Evolutionary conservation across 805 yeast species (phyloP).

Genomic region (Vanderwaltozyma polyspora): DNA sequence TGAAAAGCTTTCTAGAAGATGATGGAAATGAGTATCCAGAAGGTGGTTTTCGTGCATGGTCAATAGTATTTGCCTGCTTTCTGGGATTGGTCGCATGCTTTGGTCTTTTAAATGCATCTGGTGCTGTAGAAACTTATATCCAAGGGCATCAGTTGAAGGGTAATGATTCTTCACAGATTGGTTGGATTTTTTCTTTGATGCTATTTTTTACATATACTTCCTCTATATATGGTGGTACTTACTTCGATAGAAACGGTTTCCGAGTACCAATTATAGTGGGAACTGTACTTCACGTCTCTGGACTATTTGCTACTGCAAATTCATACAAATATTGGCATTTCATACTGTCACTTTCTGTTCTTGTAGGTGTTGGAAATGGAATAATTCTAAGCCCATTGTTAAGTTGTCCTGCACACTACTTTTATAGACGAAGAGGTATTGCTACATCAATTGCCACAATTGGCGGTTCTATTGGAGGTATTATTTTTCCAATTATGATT

Average conservation of each 20-base stretch:
- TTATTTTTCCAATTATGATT: slow-evolving; percentile 42
- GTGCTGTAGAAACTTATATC: slow-evolving; percentile 53
- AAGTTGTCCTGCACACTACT: slow-evolving; percentile 56
- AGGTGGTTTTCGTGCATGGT: slow-evolving; percentile 48
- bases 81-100: slow-evolving; percentile 43
- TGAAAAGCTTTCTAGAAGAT: slow-evolving; percentile 11
- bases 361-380: slow-evolving; percentile 48
- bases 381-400: slow-evolving; percentile 45
- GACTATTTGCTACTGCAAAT: slow-evolving; percentile 42
- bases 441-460: slow-evolving; percentile 38
- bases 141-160: slow-evolving; percentile 41
- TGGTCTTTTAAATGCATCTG: slow-evolving; percentile 48
- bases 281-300: slow-evolving; percentile 32
- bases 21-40: slow-evolving; percentile 37
- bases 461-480: slow-evolving; percentile 47
- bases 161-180: slow-evolving; percentile 36
- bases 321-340: slow-evolving; percentile 47
- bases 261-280: slow-evolving; percentile 33
- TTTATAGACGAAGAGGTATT: slow-evolving; percentile 43
- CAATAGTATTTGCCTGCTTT: slow-evolving; percentile 47
- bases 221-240: slow-evolving; percentile 44
- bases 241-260: slow-evolving; percentile 46
- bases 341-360: slow-evolving; percentile 42
- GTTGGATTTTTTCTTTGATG: slow-evolving; percentile 58
- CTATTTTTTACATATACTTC: slow-evolving; percentile 37